Evolutionary conservation across 352 stramenopile species (phyloP).

Genomic region (Globisporangium cylindrosporum): DNA sequence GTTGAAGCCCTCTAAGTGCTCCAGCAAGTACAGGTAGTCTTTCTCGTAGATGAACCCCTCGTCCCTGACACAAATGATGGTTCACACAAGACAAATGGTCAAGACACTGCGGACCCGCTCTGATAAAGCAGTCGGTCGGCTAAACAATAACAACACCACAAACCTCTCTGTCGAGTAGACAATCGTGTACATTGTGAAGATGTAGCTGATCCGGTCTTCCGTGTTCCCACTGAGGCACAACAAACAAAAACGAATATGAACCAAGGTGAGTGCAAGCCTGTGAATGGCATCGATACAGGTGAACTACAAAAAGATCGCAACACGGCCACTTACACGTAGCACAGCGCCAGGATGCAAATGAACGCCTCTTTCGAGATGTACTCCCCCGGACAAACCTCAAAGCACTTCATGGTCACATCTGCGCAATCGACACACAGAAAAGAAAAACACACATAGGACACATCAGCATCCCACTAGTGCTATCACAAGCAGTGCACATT

Average conservation of each 20-base stretch:
- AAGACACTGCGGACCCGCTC: not conserved
- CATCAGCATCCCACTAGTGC: not conserved
- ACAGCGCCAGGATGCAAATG: slow-evolving; percentile 62
- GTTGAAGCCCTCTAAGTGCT: slow-evolving; percentile 64
- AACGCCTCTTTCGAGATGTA: slow-evolving; percentile 72
- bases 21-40: slow-evolving; percentile 67
- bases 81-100: not conserved
- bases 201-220: slow-evolving; percentile 85
- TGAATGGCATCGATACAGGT: not conserved
- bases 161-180: slow-evolving; percentile 69
- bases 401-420: slow-evolving; percentile 66
- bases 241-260: not conserved
- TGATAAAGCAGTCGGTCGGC: too few species aligned
- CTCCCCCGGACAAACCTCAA: slow-evolving; percentile 54
- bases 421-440: slow-evolving; percentile 4
- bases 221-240: slow-evolving; percentile 64
- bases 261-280: not conserved
- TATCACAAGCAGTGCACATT: not conserved
- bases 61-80: slow-evolving; percentile 22
- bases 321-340: slow-evolving; percentile 58
- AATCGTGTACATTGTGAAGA: slow-evolving; percentile 86
- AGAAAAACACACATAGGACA: not conserved
- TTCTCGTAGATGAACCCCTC: slow-evolving; percentile 66
- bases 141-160: not conserved
- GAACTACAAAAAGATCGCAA: not conserved